Conservation (phyloP, 2,329 filamentous ascomycete species). For the Aspergillus pseudoterreus region DNA sequence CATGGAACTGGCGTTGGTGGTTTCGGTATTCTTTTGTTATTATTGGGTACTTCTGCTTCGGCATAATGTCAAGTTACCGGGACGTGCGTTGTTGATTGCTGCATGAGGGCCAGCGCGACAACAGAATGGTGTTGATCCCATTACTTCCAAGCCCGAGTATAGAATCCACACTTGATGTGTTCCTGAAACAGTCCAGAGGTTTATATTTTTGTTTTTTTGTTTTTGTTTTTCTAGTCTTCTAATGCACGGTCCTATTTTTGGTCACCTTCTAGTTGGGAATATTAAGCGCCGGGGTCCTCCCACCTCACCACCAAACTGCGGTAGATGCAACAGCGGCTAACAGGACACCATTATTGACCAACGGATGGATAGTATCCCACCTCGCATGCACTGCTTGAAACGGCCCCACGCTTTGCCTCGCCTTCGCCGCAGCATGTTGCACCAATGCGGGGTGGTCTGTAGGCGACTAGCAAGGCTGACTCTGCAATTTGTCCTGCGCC, state of each 20-base stretch:
- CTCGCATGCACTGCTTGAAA: neutral
- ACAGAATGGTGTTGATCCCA: neutral
- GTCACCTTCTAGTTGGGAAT: neutral
- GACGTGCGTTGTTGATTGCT: neutral
- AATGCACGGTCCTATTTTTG: neutral
- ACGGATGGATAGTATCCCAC: neutral
- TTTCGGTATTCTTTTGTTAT: constrained; percentile 10
- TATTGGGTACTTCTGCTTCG: neutral
- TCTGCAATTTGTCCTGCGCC: neutral
- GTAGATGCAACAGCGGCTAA: neutral
- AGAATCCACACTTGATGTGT: no score
- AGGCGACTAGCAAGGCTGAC: constrained; percentile 10
- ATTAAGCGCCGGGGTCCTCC: neutral
- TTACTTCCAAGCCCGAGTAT: no score
- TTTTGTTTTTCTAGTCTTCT: neutral
- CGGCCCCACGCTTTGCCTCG: constrained; percentile 1
- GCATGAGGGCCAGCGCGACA: neutral
- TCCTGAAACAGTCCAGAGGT: neutral
- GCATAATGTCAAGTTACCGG: neutral
- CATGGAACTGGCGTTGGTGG: constrained; percentile 34
- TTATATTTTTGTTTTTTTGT: neutral
- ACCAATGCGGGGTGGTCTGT: constrained; percentile 1
- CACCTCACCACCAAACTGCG: neutral
- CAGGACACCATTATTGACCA: neutral
- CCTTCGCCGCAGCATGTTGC: neutral